phyloP scores from a whole-genome alignment of 1,284 basidiomycete species.

The Tremellales sp. region DNA sequence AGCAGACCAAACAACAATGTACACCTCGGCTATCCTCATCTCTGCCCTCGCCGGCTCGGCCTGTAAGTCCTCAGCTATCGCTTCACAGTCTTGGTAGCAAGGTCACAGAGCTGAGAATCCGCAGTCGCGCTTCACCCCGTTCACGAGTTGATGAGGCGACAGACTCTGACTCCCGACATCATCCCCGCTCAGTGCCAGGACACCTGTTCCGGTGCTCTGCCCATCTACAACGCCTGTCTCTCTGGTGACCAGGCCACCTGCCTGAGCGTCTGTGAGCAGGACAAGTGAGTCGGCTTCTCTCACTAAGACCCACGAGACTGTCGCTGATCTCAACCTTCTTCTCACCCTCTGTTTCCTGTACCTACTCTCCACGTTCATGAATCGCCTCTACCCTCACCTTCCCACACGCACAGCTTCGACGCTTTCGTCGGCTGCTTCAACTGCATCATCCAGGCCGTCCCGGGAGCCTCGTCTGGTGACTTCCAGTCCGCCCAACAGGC shows the following conservation, averaged over 20 bases:
- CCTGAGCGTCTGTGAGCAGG: conserved; percentile 1
- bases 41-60: not conserved
- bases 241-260: conserved; percentile 10
- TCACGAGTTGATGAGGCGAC: not conserved
- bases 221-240: conserved; percentile 29
- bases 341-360: not conserved
- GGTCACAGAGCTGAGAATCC: not conserved
- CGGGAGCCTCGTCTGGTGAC: not conserved
- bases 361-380: not conserved
- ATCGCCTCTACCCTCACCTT: not conserved
- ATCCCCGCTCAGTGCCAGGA: not conserved
- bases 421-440: conserved; percentile 1
- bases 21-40: not conserved
- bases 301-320: not conserved
- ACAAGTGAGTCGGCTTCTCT: not conserved
- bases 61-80: not conserved
- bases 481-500: not conserved
- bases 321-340: not conserved
- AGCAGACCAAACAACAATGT: not conserved
- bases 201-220: not conserved
- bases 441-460: not conserved
- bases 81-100: not conserved
- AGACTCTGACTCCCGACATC: not conserved
- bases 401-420: not conserved
- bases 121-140: not conserved